Evolutionary conservation across 1,284 basidiomycete species (phyloP).

Genomic region (Sporisorium sorghi): DNA sequence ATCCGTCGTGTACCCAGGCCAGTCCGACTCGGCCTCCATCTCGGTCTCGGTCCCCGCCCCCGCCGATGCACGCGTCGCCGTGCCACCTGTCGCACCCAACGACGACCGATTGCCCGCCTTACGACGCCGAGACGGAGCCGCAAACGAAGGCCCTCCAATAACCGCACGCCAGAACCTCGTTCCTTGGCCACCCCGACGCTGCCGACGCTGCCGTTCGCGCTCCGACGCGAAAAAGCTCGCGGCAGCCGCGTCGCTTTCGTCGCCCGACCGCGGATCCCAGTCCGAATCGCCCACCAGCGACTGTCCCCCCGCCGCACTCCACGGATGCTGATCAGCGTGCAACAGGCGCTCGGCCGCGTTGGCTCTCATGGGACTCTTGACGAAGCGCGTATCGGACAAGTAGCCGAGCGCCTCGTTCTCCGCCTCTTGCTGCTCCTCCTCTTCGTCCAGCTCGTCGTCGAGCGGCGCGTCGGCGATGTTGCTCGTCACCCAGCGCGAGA

Average conservation of each 20-base stretch:
- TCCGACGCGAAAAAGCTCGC: constrained; percentile 29
- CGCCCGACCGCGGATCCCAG: constrained; percentile 46
- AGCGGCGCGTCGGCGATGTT: constrained; percentile 64
- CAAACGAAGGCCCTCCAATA: constrained; percentile 53
- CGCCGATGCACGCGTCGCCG: constrained; percentile 1
- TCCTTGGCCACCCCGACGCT: constrained; percentile 46
- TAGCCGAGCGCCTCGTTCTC: constrained; percentile 28
- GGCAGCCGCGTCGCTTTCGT: constrained; percentile 43
- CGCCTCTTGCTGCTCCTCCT: constrained; percentile 28
- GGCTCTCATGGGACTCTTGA: constrained; percentile 17
- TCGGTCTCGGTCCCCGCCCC: constrained; percentile 37
- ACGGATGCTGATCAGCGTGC: constrained; percentile 13
- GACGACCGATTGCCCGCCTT: constrained; percentile 10
- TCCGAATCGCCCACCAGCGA: constrained; percentile 24
- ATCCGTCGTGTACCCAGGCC: constrained; percentile 42
- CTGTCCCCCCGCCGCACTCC: constrained; percentile 5
- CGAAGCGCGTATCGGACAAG: constrained; percentile 32
- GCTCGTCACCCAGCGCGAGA: constrained; percentile 67
- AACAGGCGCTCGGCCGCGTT: constrained; percentile 22
- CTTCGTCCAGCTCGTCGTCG: constrained; percentile 43
- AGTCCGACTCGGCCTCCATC: constrained; percentile 38
- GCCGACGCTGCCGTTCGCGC: constrained; percentile 30
- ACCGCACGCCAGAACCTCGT: constrained; percentile 60
- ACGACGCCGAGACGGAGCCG: constrained; percentile 18
- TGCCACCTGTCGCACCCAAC: background rate